Base-by-base conservation (phyloP, 257 asterid species). In the Solanum appendiculatum region DNA sequence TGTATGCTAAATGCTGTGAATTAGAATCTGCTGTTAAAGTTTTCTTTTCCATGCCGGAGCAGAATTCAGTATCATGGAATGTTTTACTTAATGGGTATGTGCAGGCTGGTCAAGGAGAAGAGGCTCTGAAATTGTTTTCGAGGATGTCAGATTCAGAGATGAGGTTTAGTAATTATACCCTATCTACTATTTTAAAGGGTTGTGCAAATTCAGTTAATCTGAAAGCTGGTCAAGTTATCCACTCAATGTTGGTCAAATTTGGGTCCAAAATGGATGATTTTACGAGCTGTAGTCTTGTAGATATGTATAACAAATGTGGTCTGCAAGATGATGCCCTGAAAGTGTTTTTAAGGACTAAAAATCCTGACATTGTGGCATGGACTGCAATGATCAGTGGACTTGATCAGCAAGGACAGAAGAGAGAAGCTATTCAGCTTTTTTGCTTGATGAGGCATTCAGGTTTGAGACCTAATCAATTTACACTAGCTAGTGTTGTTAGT, bases 21-120 rank as follows among this genome's bases (percentile, higher is more conserved):
- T 88, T 93, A 90, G 95, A 90, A 69, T 93, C 91, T 68, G 98
- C 98, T 5, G 91, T 89, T 48, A 89, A 88, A 37, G 91, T 95
- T 74, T 96, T 96, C 58, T 87, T 86, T 91, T 75, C 86, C 88
- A 92, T 96, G 94, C 97, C 99, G 5, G 91, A 91, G 89, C 93
- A 89, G 86, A 96, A 94, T 89, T 93, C 84, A 23, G 98, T 95
- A 21, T 90, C 94, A 33, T 96, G 99, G 98, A 95, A 93, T 88
- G 89, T 92, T 83, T 89, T 96, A 90, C 94, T 96, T 84, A 95
- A 93, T 87, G 99, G 98, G 82, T 93, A 94, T 94, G 98, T 98
- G 18, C 92, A 93, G 82, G 88, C 78, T 74, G 98, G 98, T 9
- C 77, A 93, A 75, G 98, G 96, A 68, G 92, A 91, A 85, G 93